Percentiles rank a stretch among this genome's conserved stretches.
Evolutionary conservation across 2,329 filamentous ascomycete species (phyloP).

Genomic region (Cryoendolithus antarcticus): DNA sequence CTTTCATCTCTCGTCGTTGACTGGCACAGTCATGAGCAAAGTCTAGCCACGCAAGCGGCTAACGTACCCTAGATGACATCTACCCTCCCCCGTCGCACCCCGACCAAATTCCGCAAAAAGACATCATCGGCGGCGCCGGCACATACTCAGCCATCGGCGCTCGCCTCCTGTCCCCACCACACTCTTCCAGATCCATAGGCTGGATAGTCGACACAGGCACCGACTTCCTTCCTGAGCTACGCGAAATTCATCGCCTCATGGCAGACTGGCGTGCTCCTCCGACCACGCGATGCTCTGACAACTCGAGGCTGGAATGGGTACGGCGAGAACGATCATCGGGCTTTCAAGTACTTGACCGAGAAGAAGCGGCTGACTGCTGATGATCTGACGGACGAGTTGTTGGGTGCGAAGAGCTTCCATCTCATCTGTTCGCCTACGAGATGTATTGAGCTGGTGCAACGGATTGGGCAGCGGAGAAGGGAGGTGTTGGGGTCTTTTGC

Average conservation of each 20-base stretch:
- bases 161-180: conserved; percentile 71
- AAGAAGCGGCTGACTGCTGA: conserved; percentile 68
- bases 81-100: conserved; percentile 63
- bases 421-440: conserved; percentile 71
- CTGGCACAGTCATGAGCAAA: background rate
- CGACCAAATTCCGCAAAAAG: conserved; percentile 41
- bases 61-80: conserved; percentile 61
- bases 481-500: conserved; percentile 1
- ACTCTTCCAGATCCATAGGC: conserved; percentile 55
- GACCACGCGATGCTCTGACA: conserved; percentile 58
- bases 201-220: conserved; percentile 87
- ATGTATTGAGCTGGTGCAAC: conserved; percentile 61
- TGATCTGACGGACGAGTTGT: conserved; percentile 53
- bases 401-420: conserved; percentile 69
- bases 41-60: background rate
- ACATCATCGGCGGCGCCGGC: conserved; percentile 81
- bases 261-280: conserved; percentile 61
- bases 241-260: conserved; percentile 56
- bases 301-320: conserved; percentile 93
- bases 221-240: conserved; percentile 65
- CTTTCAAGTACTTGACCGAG: conserved; percentile 78
- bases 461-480: conserved; percentile 44
- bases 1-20: background rate
- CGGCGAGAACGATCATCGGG: conserved; percentile 37
- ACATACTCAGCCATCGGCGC: conserved; percentile 80